Percentiles rank a stretch among this genome's conserved stretches.
Conservation (phyloP, 768 basidiomycete species). For the Chiua virens region DNA sequence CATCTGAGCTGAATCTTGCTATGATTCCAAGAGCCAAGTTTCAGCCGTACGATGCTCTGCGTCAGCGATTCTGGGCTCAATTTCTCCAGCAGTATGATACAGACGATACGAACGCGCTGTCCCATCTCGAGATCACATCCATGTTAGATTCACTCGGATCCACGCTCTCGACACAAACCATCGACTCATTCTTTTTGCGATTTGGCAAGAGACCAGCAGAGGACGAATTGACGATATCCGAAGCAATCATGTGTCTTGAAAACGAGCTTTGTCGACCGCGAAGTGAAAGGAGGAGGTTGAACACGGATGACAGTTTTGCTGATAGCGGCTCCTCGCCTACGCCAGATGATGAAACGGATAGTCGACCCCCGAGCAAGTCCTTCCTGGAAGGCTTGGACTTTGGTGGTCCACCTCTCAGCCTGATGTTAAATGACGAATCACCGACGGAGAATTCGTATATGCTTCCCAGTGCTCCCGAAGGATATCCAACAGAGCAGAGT, state of each 20-base stretch:
- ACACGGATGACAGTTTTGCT: conserved; percentile 42
- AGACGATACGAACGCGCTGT: conserved; percentile 73
- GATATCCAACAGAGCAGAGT: conserved; percentile 45
- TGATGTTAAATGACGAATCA: conserved; percentile 30
- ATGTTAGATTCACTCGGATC: conserved; percentile 98
- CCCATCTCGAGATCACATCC: conserved; percentile 83
- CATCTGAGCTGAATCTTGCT: conserved; percentile 5
- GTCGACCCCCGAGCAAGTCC: conserved; percentile 36
- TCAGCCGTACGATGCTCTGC: conserved; percentile 90
- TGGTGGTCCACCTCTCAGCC: conserved; percentile 47
- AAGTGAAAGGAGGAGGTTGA: conserved; percentile 67
- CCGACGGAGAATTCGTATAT: conserved; percentile 22
- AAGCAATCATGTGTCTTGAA: conserved; percentile 86
- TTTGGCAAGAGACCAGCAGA: conserved; percentile 59
- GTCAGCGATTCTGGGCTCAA: conserved; percentile 88
- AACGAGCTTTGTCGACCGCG: conserved; percentile 72
- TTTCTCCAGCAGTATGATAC: conserved; percentile 89
- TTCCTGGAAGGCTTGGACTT: conserved; percentile 61
- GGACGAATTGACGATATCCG: conserved; percentile 75
- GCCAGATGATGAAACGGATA: conserved; percentile 40
- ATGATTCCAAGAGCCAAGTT: conserved; percentile 71
- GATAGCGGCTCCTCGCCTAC: conserved; percentile 55
- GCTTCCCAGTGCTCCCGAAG: conserved; percentile 12
- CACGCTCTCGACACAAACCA: conserved; percentile 76
- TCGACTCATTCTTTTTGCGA: conserved; percentile 79